phyloP scores from a whole-genome alignment of 2,329 filamentous ascomycete genomes.

The Cladorrhinum sp. region DNA sequence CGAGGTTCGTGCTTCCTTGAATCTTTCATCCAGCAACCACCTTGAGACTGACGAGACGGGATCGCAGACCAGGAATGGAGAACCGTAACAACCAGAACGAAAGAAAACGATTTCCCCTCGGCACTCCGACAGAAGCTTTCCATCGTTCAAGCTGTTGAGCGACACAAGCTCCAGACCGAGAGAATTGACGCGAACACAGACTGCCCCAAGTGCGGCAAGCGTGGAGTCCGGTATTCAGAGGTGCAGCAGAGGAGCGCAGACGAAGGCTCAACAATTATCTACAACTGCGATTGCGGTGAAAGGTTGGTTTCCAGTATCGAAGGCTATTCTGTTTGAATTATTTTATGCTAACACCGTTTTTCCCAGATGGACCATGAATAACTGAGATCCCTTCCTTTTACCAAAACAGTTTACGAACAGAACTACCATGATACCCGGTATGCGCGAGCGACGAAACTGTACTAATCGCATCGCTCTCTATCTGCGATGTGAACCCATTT shows the following conservation, averaged over 20 bases:
- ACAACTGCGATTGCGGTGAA: slow-evolving; percentile 80
- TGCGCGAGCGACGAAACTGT: slow-evolving; percentile 4
- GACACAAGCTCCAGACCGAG: slow-evolving; percentile 68
- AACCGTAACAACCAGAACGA: slow-evolving; percentile 77
- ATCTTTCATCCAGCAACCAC: background rate
- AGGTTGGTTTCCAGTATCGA: slow-evolving; percentile 56
- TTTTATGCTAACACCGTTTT: slow-evolving; percentile 16
- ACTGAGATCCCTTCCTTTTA: slow-evolving; percentile 18
- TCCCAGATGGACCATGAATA: slow-evolving; percentile 29
- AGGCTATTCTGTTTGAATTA: background rate
- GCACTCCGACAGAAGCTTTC: slow-evolving; percentile 82
- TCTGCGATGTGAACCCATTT: slow-evolving; percentile 7
- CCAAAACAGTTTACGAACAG: background rate
- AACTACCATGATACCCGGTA: slow-evolving; percentile 1
- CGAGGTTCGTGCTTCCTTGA: slow-evolving; percentile 56
- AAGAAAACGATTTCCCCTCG: slow-evolving; percentile 86
- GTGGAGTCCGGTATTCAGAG: slow-evolving; percentile 79
- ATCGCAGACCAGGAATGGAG: slow-evolving; percentile 22
- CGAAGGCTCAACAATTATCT: slow-evolving; percentile 91
- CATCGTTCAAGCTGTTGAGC: slow-evolving; percentile 77
- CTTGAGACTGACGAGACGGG: background rate
- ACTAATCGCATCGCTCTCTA: slow-evolving; percentile 8
- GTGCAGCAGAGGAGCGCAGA: slow-evolving; percentile 89
- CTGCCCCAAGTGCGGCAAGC: slow-evolving; percentile 78
- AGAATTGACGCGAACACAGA: slow-evolving; percentile 63